A percentile compares a stretch with the other conserved stretches of the same genome.
phyloP scores from a whole-genome alignment of 192 early-diverging fungal genomes.

The Cetraspora pellucida region DNA sequence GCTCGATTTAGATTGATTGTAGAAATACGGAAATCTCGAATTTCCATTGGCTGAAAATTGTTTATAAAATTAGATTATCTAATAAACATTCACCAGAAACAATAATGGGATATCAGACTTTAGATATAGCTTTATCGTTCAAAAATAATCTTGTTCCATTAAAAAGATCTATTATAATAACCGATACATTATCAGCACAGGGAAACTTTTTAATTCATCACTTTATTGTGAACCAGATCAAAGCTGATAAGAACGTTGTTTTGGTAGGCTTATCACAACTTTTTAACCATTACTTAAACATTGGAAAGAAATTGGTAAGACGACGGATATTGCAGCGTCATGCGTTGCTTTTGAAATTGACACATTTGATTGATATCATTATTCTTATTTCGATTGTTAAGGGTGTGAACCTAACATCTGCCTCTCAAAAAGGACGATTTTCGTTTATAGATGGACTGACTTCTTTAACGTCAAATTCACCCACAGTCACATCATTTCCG shows the following conservation, averaged over 20 bases:
- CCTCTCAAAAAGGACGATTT: constrained; percentile 50
- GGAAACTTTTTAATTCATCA: constrained; percentile 66
- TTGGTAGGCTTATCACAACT: constrained; percentile 60
- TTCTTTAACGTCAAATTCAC: constrained; percentile 18
- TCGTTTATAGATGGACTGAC: constrained; percentile 62
- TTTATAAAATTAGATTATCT: no score
- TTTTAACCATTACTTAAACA: constrained; percentile 60
- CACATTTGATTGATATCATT: neutral
- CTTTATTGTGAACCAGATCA: constrained; percentile 62
- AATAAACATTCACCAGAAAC: no score
- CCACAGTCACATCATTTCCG: constrained; percentile 22
- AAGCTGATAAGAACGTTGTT: constrained; percentile 55
- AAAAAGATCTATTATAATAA: constrained; percentile 53
- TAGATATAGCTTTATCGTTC: constrained; percentile 20
- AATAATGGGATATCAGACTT: constrained; percentile 24
- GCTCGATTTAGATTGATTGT: no score
- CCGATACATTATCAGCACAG: constrained; percentile 56
- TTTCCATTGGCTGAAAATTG: no score
- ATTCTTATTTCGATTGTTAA: constrained; percentile 17
- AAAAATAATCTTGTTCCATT: constrained; percentile 34
- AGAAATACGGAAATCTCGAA: no score
- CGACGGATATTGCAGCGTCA: neutral
- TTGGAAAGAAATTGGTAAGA: constrained; percentile 62
- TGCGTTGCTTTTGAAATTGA: neutral
- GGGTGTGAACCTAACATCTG: constrained; percentile 55